Evolutionary conservation across 2,329 filamentous ascomycete species (phyloP), one percentile per base, ranked within the genome.

Genomic region (Tolypocladium endophyticum): DNA sequence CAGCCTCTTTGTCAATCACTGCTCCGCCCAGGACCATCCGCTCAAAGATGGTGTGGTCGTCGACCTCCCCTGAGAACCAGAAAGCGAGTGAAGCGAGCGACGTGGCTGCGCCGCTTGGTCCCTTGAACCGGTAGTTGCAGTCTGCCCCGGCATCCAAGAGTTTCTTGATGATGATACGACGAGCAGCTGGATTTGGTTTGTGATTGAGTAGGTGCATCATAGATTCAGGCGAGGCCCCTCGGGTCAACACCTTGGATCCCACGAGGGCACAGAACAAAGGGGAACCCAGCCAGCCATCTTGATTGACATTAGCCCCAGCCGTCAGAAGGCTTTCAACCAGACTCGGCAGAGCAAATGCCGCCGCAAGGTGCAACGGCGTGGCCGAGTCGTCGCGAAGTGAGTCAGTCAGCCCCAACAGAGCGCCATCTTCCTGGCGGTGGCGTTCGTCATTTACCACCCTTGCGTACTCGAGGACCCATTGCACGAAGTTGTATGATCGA

Each of bases 401-500:
- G 43, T 71, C 65, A 33, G 71, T 72, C 4, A 75, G 65, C 25
- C 68, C 66, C 11, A 71, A 52, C 4, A 70, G 60, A 12, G 61
- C 61, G n/a, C 63, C 63, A 28, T 64, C 61, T 0, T 67, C 66
- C 0, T 67, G 43, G 2, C 67, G 65, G 12, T 65, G 43, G 2
- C 67, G 65, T 11, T 65, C 36, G 7, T 58, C 30, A 12, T 70
- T 65, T 6, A 68, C 65, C 0, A 67, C 63, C 25, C 69, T 64
- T 1, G 67, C 69, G 60, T 72, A 74, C 53, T 74, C 72, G 25
- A 76, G 60, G 3, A 66, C 64, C 73, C 74, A 76, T 25, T 74
- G 72, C 12, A 70, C 67, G 38, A 75, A 73, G 60, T 68, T 71
- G 55, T 65, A 69, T 0, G 67, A 63, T 28, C 62, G 67, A 0